Base-by-base conservation (phyloP, 768 basidiomycete species). In the Hypsizygus marmoreus region DNA sequence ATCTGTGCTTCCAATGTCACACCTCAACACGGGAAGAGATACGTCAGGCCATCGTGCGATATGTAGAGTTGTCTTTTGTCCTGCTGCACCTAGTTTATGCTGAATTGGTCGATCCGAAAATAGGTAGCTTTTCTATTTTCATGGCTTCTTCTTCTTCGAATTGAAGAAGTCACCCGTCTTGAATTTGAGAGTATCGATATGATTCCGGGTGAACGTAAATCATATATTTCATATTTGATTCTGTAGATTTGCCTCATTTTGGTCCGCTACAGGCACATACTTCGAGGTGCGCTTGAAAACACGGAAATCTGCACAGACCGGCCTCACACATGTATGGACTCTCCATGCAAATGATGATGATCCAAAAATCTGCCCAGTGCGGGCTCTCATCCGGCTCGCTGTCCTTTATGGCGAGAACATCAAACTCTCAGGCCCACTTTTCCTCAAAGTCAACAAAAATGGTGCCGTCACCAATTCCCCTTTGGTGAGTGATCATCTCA, bases 291-390 rank as follows among this genome's bases (percentile, higher is more conserved):
- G 28, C 6, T 25, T 53, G 11, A 13, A 33, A 14, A 49, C 50
- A 3, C 49, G 54, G 22, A 57, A 57, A 32, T 34, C 35, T 22
- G 54, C 46, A 10, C 56, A 52, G 31, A 55, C 50, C 12, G 56
- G 56, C 17, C 30, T 58, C 4, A 13, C 28, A 4, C 54, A 55
- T 41, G 25, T 32, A 5, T 58, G 54, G 51, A 40, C 19, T 9
- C 42, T 58, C 6, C 43, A 34, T 16, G 56, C 54, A 26, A 58
- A 58, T 43, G 56, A 58, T 28, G 38, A 17, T 7, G 50, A 55
- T 23, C 44, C 50, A 7, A 49, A 44, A 19, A 49, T 58, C 20
- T 58, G 54, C 30, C 56, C 56, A 2, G 39, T 55, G 13, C 53
- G 45, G 23, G 48, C 54, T 4, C 26, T 58, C 9, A 52, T 58